Conservation (phyloP, 345 rosid species). For the Euphorbia pulcherrima region DNA sequence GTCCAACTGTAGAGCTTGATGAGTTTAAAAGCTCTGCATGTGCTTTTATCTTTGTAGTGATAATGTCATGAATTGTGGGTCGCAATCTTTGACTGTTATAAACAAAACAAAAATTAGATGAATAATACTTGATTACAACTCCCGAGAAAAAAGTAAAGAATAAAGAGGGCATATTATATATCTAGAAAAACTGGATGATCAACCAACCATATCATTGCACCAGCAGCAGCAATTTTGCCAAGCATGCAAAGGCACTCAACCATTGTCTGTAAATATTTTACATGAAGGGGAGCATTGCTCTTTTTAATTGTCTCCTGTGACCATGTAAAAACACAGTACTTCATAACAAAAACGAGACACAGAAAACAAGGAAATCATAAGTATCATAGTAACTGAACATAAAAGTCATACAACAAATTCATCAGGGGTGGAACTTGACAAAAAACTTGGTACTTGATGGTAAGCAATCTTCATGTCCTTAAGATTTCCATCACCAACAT, state of each 20-base stretch:
- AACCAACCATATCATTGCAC: slow-evolving; percentile 91
- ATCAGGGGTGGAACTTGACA: slow-evolving; percentile 81
- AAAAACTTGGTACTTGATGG: slow-evolving; percentile 75
- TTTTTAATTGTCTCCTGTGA: slow-evolving; percentile 79
- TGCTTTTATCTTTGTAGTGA: slow-evolving; percentile 79
- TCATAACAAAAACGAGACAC: slow-evolving; percentile 22
- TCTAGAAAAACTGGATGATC: slow-evolving; percentile 15
- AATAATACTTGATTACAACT: background rate
- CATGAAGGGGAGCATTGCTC: slow-evolving; percentile 80
- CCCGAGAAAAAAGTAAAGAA: slow-evolving; percentile 1
- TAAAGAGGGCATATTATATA: background rate
- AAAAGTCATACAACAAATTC: slow-evolving; percentile 69
- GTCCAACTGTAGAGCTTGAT: slow-evolving; percentile 55
- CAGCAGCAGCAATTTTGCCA: slow-evolving; percentile 95
- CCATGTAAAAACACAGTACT: slow-evolving; percentile 12
- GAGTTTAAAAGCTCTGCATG: slow-evolving; percentile 54
- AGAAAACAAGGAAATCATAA: slow-evolving; percentile 14
- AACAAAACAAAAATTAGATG: slow-evolving; percentile 17
- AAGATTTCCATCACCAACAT: slow-evolving; percentile 50
- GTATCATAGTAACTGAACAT: slow-evolving; percentile 9
- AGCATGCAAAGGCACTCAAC: slow-evolving; percentile 97
- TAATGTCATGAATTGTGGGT: slow-evolving; percentile 90
- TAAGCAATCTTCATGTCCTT: slow-evolving; percentile 42
- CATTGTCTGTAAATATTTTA: slow-evolving; percentile 93
- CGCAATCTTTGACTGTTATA: slow-evolving; percentile 84